A percentile compares a stretch with the other conserved stretches of the same genome.
These are phyloP conservation scores for Coemansia sp. DNA, from an alignment of 192 early-diverging fungal genomes.

Conservation along the genomic window DNA sequence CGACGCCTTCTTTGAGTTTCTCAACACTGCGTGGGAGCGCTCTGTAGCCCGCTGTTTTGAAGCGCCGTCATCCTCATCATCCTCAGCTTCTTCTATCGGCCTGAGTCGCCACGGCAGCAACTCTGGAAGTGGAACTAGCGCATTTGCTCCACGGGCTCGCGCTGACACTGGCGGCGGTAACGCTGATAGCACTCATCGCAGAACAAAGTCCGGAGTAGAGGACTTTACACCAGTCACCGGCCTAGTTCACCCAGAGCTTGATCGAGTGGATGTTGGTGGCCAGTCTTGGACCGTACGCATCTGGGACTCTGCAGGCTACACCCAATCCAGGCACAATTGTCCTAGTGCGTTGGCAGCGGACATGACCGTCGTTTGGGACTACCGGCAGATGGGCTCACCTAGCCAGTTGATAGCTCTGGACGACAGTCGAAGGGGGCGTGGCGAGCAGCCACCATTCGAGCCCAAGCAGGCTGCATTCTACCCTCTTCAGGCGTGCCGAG, in stretches of 20 bases:
- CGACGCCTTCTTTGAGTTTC: slow-evolving; percentile 48
- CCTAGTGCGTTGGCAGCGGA: slow-evolving; percentile 37
- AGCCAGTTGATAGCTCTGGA: not conserved
- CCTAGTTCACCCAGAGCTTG: slow-evolving; percentile 45
- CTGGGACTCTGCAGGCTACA: slow-evolving; percentile 45
- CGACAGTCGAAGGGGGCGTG: not conserved
- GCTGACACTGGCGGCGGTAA: slow-evolving; percentile 15
- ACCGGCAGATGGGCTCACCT: slow-evolving; percentile 28
- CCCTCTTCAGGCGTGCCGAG: slow-evolving; percentile 43
- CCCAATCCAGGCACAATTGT: slow-evolving; percentile 26
- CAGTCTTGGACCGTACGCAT: slow-evolving; percentile 53
- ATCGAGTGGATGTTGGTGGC: slow-evolving; percentile 52
- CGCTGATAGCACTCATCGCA: not conserved
- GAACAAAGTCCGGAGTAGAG: slow-evolving; percentile 11
- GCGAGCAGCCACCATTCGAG: not conserved
- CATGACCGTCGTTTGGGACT: slow-evolving; percentile 52
- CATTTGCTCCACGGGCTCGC: not conserved
- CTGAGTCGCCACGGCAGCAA: slow-evolving; percentile 47
- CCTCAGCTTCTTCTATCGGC: not conserved
- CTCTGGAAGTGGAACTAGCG: slow-evolving; percentile 6
- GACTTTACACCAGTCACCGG: not conserved
- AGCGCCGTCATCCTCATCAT: not conserved
- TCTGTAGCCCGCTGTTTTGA: slow-evolving; percentile 47
- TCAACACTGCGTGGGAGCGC: slow-evolving; percentile 51
- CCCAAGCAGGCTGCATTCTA: slow-evolving; percentile 18